phyloP scores from a whole-genome alignment of 106 monocot genomes.

The Gastrodia elata region DNA sequence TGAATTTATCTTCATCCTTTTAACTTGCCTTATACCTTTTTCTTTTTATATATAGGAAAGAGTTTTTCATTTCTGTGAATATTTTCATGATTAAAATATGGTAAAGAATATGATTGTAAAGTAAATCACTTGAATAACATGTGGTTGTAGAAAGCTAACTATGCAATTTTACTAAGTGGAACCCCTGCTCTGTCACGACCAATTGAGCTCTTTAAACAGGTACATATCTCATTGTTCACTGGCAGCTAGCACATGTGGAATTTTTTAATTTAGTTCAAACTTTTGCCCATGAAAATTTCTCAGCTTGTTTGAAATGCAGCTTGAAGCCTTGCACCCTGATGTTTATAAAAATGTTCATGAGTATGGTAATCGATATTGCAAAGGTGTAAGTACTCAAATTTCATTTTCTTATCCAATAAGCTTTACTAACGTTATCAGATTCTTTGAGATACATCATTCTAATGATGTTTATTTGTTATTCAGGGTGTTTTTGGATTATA shows the following conservation, averaged over 20 bases:
- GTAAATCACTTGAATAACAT: background rate
- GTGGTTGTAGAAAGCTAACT: constrained; percentile 59
- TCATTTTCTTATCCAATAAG: background rate
- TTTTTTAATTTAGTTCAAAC: background rate
- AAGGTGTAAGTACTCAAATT: constrained; percentile 66
- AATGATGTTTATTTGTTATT: constrained; percentile 1
- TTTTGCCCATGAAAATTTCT: background rate
- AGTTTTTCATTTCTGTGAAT: background rate
- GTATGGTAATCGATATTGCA: constrained; percentile 91
- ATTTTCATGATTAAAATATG: background rate
- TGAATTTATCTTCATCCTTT: too few relatives aligned
- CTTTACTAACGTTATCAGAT: background rate
- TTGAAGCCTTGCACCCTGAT: constrained; percentile 81
- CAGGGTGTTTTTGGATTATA: constrained; percentile 87
- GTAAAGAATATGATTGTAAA: background rate
- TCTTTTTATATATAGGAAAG: too few relatives aligned
- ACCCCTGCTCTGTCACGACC: constrained; percentile 97
- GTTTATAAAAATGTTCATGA: constrained; percentile 91
- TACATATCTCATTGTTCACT: constrained; percentile 10
- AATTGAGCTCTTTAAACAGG: constrained; percentile 97
- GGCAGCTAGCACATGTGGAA: background rate
- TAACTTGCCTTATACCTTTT: too few relatives aligned
- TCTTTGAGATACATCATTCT: background rate
- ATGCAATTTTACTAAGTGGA: constrained; percentile 80
- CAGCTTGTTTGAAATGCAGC: constrained; percentile 31